Base-by-base conservation (phyloP, 108 stramenopile genomes). In the Cyclotella distinguenda region DNA sequence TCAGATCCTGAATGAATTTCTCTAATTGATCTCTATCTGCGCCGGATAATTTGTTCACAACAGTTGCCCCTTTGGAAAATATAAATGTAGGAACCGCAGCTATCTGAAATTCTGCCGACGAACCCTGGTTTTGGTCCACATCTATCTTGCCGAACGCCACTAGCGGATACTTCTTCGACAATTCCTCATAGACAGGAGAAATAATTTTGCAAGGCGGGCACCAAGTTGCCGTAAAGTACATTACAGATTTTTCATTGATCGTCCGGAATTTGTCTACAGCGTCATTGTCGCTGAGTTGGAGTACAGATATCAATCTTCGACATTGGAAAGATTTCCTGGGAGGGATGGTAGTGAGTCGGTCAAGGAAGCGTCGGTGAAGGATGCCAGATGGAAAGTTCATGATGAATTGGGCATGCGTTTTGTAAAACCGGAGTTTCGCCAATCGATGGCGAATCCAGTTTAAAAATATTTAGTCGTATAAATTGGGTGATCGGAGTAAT, bases 61-160 rank as follows among this genome's bases (percentile, higher is more conserved):
- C 58, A 46, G 64, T 60, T 35, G 77, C 76, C 10, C 70, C 82
- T 51, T 86, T 65, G 8, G 80, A 88, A 58, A 86, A 77, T 39
- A 91, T 59, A 64, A 91, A 91, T 57, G 90, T 91, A 15, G 90
- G 90, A 10, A 87, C 86, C 15, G 84, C 81, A 3, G 66, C 57
- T 58, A 91, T 84, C 31, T 87, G 63, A 67, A 78, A 91, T 21
- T 88, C 86, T 30, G 59, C 36, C 4, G 90, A 84, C 7, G 90
- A 72, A 43, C 80, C 86, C 25, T 71, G 57, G 59, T 88, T 88
- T 18, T 88, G 84, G 39, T 91, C 90, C 4, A 91, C 82, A 54
- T 91, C 90, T 13, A 91, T 53, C 49, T 88, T 88, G 27, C 90
- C 90, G 68, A 91, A 91, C 21, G 82, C 84, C 23, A 91, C 72